These are phyloP conservation scores for Brasilioporus rufonigricans DNA, from an alignment of 768 basidiomycete genomes.

Conservation along the genomic window DNA sequence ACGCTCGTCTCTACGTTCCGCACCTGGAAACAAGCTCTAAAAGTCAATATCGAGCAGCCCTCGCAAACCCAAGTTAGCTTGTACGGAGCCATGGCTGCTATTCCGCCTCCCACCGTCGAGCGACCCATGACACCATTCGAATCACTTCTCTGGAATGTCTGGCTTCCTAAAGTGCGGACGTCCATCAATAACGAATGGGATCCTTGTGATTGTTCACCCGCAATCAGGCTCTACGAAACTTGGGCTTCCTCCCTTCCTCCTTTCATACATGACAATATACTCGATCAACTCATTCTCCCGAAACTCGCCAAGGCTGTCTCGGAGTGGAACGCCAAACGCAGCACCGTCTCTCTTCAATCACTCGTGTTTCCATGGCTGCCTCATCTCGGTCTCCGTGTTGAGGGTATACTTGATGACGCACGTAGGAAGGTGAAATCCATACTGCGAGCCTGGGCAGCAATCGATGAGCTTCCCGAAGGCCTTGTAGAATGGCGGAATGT, in stretches of 20 bases:
- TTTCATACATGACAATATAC: conserved; percentile 91
- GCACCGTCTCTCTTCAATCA: conserved; percentile 60
- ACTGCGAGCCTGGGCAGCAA: conserved; percentile 70
- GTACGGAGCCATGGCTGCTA: conserved; percentile 47
- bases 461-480: conserved; percentile 75
- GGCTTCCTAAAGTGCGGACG: conserved; percentile 94
- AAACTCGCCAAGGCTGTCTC: conserved; percentile 84
- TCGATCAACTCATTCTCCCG: conserved; percentile 93
- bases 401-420: conserved; percentile 84
- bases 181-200: conserved; percentile 95
- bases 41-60: conserved; percentile 50
- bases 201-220: conserved; percentile 67
- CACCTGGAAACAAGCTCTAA: conserved; percentile 66
- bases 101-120: conserved; percentile 37
- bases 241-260: conserved; percentile 87
- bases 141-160: conserved; percentile 89
- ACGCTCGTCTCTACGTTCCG: conserved; percentile 63
- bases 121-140: conserved; percentile 93
- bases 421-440: conserved; percentile 80
- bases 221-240: conserved; percentile 78
- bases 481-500: conserved; percentile 83
- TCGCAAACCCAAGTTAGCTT: conserved; percentile 49
- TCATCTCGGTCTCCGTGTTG: conserved; percentile 76
- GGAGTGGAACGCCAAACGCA: conserved; percentile 74
- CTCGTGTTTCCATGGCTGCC: conserved; percentile 97